phyloP scores from a whole-genome alignment of 2,329 filamentous ascomycete genomes.

The Colletotrichum cordylinicola region DNA sequence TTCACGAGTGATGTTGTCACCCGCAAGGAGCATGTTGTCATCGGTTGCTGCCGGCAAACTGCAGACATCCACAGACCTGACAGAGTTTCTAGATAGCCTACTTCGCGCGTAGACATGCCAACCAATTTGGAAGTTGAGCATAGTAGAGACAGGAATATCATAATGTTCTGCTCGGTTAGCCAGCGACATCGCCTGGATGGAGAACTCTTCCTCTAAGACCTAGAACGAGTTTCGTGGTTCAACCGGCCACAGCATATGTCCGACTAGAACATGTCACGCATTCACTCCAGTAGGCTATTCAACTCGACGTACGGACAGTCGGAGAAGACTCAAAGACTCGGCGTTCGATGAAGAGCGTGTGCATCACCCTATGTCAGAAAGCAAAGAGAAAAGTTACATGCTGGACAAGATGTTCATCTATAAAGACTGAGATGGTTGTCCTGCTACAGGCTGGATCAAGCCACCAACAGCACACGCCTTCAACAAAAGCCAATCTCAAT shows the following conservation, averaged over 20 bases:
- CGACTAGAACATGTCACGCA: too few relatives aligned
- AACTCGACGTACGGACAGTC: too few relatives aligned
- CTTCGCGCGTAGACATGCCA: too few relatives aligned
- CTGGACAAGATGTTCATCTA: neutral
- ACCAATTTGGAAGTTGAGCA: neutral
- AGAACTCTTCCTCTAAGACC: neutral
- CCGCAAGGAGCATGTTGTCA: neutral
- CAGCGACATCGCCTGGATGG: neutral
- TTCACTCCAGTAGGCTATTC: too few relatives aligned
- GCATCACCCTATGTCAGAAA: too few relatives aligned
- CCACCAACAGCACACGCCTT: neutral
- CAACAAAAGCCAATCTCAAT: rapidly evolving
- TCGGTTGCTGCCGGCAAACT: neutral
- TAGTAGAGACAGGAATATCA: neutral
- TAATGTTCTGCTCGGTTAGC: neutral
- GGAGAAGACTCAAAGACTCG: too few relatives aligned
- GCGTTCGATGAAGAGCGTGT: too few relatives aligned
- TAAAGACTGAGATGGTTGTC: rapidly evolving
- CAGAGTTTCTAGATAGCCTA: neutral
- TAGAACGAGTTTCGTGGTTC: neutral
- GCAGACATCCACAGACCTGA: neutral
- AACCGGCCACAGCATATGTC: too few relatives aligned
- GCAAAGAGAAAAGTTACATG: neutral
- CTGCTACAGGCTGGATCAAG: neutral
- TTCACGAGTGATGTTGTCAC: neutral